Evolutionary conservation across 805 yeast species (phyloP).

Genomic region (Jamesozyma hellenica): DNA sequence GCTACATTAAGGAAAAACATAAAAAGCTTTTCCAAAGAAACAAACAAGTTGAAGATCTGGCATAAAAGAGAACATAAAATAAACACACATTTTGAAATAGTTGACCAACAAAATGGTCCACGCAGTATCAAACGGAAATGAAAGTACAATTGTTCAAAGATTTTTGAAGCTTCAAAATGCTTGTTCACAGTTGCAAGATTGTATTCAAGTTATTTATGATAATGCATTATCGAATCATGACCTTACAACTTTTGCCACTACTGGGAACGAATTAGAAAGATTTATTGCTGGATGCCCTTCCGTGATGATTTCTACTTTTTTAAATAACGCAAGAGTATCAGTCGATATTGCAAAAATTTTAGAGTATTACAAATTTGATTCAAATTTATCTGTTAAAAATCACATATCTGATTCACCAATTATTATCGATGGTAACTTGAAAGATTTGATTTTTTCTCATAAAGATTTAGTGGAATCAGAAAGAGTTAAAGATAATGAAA

Average conservation of each 20-base stretch:
- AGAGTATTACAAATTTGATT: slow-evolving; percentile 7
- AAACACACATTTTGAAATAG: no score
- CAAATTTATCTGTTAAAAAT: background rate
- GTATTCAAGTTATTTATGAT: slow-evolving; percentile 8
- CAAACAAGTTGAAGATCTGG: no score
- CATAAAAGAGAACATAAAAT: no score
- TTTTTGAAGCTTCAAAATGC: slow-evolving; percentile 10
- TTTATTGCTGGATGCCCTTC: slow-evolving; percentile 8
- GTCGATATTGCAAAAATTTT: slow-evolving; percentile 5
- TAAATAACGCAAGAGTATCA: slow-evolving; percentile 1
- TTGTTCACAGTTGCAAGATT: slow-evolving; percentile 7
- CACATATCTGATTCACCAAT: slow-evolving; percentile 5
- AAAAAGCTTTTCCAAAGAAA: no score
- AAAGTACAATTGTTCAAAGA: background rate
- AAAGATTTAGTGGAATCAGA: slow-evolving; percentile 4
- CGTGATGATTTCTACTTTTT: slow-evolving; percentile 2
- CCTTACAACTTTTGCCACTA: background rate
- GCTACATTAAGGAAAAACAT: no score
- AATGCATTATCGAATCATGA: slow-evolving; percentile 6
- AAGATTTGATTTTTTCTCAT: slow-evolving; percentile 9
- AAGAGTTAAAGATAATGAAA: slow-evolving; percentile 3
- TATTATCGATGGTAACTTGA: slow-evolving; percentile 5
- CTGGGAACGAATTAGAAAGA: slow-evolving; percentile 4
- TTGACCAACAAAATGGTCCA: background rate
- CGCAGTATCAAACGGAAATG: background rate